Conservation (phyloP, 306 rosid genomes). For the Citrullus mucosospermus region DNA sequence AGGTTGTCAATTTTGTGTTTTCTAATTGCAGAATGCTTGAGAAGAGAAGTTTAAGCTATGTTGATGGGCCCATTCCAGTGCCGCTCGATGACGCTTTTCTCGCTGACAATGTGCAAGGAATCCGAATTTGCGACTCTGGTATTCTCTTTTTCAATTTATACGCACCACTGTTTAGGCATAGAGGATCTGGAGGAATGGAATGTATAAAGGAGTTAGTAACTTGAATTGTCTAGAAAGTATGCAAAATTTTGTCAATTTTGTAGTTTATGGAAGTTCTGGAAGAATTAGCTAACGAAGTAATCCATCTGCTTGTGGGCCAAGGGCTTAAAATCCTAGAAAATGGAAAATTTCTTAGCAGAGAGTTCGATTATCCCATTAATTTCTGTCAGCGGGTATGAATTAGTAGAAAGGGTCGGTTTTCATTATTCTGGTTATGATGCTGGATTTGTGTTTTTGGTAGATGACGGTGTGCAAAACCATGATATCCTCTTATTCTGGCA, state of each 20-base stretch:
- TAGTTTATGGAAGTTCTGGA: neutral
- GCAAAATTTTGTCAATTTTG: neutral
- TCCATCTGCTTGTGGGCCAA: neutral
- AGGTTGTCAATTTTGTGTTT: neutral
- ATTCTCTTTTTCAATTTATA: neutral
- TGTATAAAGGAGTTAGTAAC: neutral
- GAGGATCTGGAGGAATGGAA: neutral
- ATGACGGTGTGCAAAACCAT: conserved; percentile 56
- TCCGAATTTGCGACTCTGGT: conserved; percentile 74
- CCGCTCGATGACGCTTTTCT: conserved; percentile 65
- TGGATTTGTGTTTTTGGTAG: conserved; percentile 23
- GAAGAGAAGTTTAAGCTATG: conserved; percentile 82
- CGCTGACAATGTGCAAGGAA: conserved; percentile 59
- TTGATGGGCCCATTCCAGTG: conserved; percentile 62
- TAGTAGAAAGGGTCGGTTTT: neutral
- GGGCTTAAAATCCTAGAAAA: neutral
- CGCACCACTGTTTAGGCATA: neutral
- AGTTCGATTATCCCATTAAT: neutral
- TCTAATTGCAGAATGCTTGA: conserved; percentile 72
- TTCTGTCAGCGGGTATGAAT: neutral
- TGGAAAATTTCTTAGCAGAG: neutral
- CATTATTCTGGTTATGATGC: neutral
- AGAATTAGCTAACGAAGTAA: neutral
- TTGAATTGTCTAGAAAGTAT: neutral
- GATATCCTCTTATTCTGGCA: conserved; percentile 93